phyloP scores from a whole-genome alignment of 1,139 yeast species.

The Pichia sp. region DNA sequence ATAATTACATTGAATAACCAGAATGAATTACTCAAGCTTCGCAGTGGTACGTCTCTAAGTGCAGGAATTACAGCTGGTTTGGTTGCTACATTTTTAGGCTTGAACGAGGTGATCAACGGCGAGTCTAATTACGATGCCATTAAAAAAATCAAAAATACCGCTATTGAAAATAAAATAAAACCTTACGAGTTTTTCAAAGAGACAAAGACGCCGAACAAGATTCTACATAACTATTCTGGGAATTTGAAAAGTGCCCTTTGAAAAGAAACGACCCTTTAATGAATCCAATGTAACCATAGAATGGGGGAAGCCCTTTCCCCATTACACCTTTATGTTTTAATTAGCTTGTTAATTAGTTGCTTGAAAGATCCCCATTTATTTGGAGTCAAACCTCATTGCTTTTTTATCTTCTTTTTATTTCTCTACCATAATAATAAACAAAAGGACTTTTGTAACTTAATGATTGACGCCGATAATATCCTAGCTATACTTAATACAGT shows the following conservation, averaged over 20 bases:
- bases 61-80: constrained; percentile 76
- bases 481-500: not conserved
- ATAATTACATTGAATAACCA: constrained; percentile 44
- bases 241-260: not conserved
- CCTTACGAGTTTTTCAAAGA: constrained; percentile 2
- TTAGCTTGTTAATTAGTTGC: too few species aligned
- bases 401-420: not conserved
- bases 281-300: too few species aligned
- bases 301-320: too few species aligned
- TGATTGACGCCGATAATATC: not conserved
- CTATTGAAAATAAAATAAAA: constrained; percentile 4
- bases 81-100: constrained; percentile 53
- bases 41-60: constrained; percentile 85
- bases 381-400: not conserved
- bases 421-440: too few species aligned
- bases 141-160: constrained; percentile 34
- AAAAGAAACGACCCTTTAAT: not conserved
- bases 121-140: constrained; percentile 50
- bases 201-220: constrained; percentile 5
- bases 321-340: too few species aligned
- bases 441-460: not conserved
- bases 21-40: constrained; percentile 35
- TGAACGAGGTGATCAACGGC: constrained; percentile 25
- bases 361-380: too few species aligned
- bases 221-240: not conserved